Evolutionary conservation across 345 rosid species (phyloP), one percentile per base, ranked within the genome.

Genomic region (Camelina hispida): DNA sequence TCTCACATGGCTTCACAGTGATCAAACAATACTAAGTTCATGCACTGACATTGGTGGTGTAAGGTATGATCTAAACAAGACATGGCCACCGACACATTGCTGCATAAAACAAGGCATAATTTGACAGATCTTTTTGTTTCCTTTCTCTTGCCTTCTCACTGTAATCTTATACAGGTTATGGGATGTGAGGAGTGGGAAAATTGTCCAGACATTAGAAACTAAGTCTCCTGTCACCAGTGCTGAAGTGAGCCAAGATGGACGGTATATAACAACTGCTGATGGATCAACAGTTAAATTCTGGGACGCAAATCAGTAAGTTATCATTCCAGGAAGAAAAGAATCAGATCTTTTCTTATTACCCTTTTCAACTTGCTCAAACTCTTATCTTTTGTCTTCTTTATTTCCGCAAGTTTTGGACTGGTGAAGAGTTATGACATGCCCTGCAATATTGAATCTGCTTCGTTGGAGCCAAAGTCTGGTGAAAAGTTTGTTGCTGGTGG

Each of bases 171-270:
- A 32, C 62, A 94, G 99, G 85, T 85, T 94, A 74, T 94, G 97
- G 97, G 99, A 94, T 79, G 79, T 88, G 47, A 87, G 97, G 79
- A 90, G 96, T 78, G 96, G 96, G 14, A 81, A 87, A 67, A 90
- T 91, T 73, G 87, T 94, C 52, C 95, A 88, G 69, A 94, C 96
- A 20, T 85, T 94, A 50, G 97, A 90, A 63, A 95, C 97, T 20
- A 86, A 82, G 74, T 92, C 91, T 62, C 84, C 97, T 59, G 97
- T 92, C 22, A 95, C 99, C 15, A 89, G 97, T 81, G 88, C 96
- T 73, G 99, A 95, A 87, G 97, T 95, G 76, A 91, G 99, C 81
- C 97, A 85, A 84, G 97, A 92, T 82, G 97, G 97, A 14, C 93
- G 96, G 17, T 92, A 89, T 74, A 92, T 95, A 62, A 90, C 95